These are phyloP conservation scores for Gloeophyllum trabeum DNA, from an alignment of 768 basidiomycete genomes.

Conservation along the genomic window DNA sequence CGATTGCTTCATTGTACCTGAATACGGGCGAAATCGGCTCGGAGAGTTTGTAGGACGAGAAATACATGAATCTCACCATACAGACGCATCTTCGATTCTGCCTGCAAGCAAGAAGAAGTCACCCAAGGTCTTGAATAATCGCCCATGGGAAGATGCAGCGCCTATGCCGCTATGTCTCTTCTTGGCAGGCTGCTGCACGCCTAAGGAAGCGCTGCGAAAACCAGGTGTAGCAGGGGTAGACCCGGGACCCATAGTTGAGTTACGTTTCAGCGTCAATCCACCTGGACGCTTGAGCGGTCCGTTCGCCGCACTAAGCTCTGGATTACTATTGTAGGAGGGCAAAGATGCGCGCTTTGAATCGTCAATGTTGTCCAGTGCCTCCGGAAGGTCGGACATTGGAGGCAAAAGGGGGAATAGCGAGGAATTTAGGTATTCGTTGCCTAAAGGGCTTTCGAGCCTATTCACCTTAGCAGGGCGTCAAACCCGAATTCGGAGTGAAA, in stretches of 20 bases:
- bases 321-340: constrained; percentile 40
- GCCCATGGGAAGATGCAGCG: constrained; percentile 68
- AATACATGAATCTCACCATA: too few species aligned
- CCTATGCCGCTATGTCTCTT: constrained; percentile 57
- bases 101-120: constrained; percentile 86
- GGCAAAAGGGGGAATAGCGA: constrained; percentile 54
- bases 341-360: constrained; percentile 35
- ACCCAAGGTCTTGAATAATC: constrained; percentile 79
- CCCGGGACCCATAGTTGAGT: constrained; percentile 31
- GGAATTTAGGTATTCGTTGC: constrained; percentile 78
- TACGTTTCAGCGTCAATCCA: constrained; percentile 37
- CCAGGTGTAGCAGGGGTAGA: constrained; percentile 12
- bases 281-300: constrained; percentile 16
- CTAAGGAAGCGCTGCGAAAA: constrained; percentile 43
- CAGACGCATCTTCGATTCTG: constrained; percentile 67
- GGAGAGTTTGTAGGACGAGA: too few species aligned
- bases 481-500: not conserved
- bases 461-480: constrained; percentile 39
- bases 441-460: constrained; percentile 70
- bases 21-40: constrained; percentile 9
- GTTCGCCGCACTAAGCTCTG: constrained; percentile 30
- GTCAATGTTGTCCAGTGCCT: constrained; percentile 34
- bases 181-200: constrained; percentile 26
- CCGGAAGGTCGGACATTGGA: constrained; percentile 46
- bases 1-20: constrained; percentile 83